Base-by-base conservation (phyloP, 1,284 basidiomycete species). In the Moesziomyces sp. region DNA sequence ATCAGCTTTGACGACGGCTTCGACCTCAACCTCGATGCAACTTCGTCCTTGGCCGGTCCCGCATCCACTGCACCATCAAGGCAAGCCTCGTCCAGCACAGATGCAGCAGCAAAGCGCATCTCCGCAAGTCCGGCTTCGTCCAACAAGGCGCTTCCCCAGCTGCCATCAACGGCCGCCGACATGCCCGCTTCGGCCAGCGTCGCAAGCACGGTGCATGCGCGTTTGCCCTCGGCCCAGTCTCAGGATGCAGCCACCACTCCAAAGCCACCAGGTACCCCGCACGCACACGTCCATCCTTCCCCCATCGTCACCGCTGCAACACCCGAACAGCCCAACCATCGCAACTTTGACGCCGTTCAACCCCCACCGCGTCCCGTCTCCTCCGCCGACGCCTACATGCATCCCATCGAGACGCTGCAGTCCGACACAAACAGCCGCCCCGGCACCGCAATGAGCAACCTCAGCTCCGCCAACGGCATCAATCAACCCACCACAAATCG, bases 1-100 rank as follows among this genome's bases (percentile, higher is more conserved):
- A 63, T 74, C 72, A 63, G 52, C 53, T 74, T 74, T 28, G 72
- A 67, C 30, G 66, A 66, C 35, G 63, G 59, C 26, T 74, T 74
- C 54, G 63, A 74, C 43, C 72, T 74, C 52, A 55, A 74, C 42
- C 52, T 64, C 16, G 70, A 33, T 23, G 48, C 40, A 9, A 71
- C 48, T 8, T 59, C 68, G 11, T 5, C 49, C 3, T 38, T 63
- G 9, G 44, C 46, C 11, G n/a, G 48, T 33, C 18, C 21, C 30
- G 18, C 38, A 18, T 18, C 35, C 13, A 24, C 52, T 14, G 42
- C 51, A 30, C n/a, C 47, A 30, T 14, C 52, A 30, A 8, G 40
- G 44, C 11, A 40, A 42, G 5, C 26, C 26, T 8, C 26, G 26
- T 33, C 16, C 21, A 45, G 48, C 48, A 35, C 54, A 13, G 46